These are phyloP conservation scores for Prunus davidiana DNA, from an alignment of 306 rosid species.

Conservation along the genomic window DNA sequence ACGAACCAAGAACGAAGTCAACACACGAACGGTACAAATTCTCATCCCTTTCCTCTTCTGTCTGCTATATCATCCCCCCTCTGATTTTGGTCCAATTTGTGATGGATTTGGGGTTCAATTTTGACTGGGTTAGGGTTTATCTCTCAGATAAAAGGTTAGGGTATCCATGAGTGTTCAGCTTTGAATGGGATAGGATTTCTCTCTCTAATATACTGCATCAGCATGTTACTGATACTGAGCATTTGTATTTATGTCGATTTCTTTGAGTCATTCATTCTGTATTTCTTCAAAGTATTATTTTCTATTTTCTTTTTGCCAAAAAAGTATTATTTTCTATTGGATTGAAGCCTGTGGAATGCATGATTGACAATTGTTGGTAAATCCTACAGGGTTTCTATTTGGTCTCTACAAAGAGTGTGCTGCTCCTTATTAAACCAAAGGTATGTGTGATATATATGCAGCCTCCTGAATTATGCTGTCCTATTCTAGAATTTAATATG, in stretches of 20 bases:
- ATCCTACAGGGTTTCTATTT: slow-evolving; percentile 30
- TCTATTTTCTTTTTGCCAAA: not conserved
- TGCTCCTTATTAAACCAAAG: slow-evolving; percentile 52
- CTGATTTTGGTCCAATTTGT: too few relatives aligned
- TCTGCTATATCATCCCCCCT: too few relatives aligned
- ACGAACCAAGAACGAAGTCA: too few relatives aligned
- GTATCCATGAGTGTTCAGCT: too few relatives aligned
- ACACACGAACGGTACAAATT: too few relatives aligned
- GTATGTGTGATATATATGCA: slow-evolving; percentile 22
- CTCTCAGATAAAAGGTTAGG: too few relatives aligned
- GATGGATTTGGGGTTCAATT: too few relatives aligned
- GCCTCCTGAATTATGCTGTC: not conserved
- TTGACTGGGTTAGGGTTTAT: too few relatives aligned
- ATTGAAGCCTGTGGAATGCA: not conserved
- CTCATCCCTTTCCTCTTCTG: too few relatives aligned
- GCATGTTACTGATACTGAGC: too few relatives aligned
- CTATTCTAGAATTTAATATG: not conserved
- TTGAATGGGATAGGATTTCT: too few relatives aligned
- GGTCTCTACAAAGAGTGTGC: slow-evolving; percentile 46
- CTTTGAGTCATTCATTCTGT: not conserved
- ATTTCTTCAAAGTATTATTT: not conserved
- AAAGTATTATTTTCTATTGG: not conserved
- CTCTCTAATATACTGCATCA: too few relatives aligned
- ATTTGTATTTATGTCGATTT: not conserved
- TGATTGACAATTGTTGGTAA: slow-evolving; percentile 6